Conservation (phyloP, 2,329 filamentous ascomycete genomes). For the Fusarium sp. region DNA sequence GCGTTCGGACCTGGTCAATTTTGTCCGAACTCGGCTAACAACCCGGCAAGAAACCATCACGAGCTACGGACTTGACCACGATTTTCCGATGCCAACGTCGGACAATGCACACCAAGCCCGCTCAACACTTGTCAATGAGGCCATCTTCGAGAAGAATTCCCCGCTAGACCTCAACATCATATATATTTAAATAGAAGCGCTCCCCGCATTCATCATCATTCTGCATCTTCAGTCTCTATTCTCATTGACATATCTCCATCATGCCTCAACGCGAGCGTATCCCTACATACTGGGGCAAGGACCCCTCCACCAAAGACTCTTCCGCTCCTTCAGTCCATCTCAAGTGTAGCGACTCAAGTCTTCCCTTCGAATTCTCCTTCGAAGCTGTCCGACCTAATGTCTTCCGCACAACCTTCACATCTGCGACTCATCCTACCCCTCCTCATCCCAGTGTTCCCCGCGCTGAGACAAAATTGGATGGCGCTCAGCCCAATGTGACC, state of each 20-base stretch:
- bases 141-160: neutral
- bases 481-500: constrained; percentile 47
- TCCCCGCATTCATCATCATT: neutral
- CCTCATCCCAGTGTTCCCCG: constrained; percentile 70
- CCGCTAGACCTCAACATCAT: neutral
- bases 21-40: neutral
- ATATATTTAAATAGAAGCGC: neutral
- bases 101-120: neutral
- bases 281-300: constrained; percentile 42
- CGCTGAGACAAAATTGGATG: constrained; percentile 51
- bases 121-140: neutral
- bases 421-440: constrained; percentile 69
- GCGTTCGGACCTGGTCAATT: neutral
- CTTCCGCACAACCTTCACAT: constrained; percentile 75
- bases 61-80: neutral
- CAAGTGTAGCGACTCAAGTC: constrained; percentile 35
- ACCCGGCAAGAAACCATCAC: neutral
- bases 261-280: constrained; percentile 49
- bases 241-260: neutral
- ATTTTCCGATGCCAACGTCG: neutral
- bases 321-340: constrained; percentile 37
- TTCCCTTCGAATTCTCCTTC: constrained; percentile 69
- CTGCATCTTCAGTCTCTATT: neutral
- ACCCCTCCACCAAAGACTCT: constrained; percentile 47
- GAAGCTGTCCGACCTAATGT: constrained; percentile 70